Percentiles rank a stretch among this genome's conserved stretches.
Evolutionary conservation across 164 flowering plant species (phyloP).

Genomic region (Echeveria elegans): DNA sequence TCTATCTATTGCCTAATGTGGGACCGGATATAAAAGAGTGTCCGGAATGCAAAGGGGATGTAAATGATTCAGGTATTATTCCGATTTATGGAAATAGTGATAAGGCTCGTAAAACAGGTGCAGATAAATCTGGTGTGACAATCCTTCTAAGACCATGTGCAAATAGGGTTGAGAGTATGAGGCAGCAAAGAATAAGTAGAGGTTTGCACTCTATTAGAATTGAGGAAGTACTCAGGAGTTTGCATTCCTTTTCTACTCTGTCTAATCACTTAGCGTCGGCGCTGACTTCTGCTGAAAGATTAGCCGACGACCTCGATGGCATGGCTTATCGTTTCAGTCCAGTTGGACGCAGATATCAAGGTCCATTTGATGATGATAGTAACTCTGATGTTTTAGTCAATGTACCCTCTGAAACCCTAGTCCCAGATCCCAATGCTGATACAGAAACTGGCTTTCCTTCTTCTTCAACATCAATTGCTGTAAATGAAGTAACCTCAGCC

Average conservation of each 20-base stretch:
- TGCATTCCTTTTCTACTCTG: background rate
- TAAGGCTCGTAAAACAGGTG: conserved; percentile 7
- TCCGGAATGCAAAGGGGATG: conserved; percentile 53
- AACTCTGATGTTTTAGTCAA: background rate
- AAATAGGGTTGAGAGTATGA: conserved; percentile 29
- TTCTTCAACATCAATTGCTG: background rate
- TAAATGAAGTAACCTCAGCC: background rate
- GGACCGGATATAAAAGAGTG: conserved; percentile 39
- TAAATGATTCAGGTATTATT: conserved; percentile 27
- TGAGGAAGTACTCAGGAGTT: conserved; percentile 23
- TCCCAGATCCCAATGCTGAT: conserved; percentile 8
- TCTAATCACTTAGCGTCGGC: background rate
- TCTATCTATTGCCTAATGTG: conserved; percentile 35
- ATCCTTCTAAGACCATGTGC: conserved; percentile 45
- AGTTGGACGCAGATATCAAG: background rate
- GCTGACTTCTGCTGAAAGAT: background rate
- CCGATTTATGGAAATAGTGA: conserved; percentile 51
- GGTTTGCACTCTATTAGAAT: conserved; percentile 14
- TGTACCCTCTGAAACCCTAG: background rate
- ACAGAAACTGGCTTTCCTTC: background rate
- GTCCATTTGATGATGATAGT: background rate
- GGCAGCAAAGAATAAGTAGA: conserved; percentile 20
- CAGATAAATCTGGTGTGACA: conserved; percentile 15
- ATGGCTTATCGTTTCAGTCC: background rate
- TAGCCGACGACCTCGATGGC: background rate